Base-by-base conservation (phyloP, 306 rosid species). In the Alnus rubra region DNA sequence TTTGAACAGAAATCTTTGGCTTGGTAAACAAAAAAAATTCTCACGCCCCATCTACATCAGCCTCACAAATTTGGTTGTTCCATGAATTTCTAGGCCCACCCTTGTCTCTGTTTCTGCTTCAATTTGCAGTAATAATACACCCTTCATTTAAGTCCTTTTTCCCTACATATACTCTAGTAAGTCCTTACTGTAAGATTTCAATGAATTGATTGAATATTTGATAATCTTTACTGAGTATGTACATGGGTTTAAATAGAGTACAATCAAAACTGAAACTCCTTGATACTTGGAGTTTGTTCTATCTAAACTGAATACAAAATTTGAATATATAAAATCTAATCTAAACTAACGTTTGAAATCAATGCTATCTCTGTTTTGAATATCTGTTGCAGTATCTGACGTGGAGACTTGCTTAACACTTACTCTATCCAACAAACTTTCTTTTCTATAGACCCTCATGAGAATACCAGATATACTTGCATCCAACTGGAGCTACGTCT, bases 401-500 rank as follows among this genome's bases (percentile, higher is more conserved):
- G n/a, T n/a, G n/a, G n/a, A n/a, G n/a, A n/a, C n/a, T n/a, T n/a
- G n/a, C n/a, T n/a, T n/a, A n/a, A n/a, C n/a, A n/a, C n/a, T n/a
- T n/a, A 1, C n/a, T 53, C 19, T 56, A 35, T 14, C 39, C 0
- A 63, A 0, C 42, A 6, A 14, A 35, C 31, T 33, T 33, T 6
- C 16, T 63, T 63, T 62, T 33, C 16, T 31, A 33, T 5, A 35
- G 33, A 16, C 15, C n/a, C 69, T 63, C n/a, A 63, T 63, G 10
- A 60, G 67, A 69, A 44, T 30, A 44, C 12, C 69, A 44, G 78
- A 59, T 59, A 15, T 14, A 59, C 31, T 75, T 42, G 71, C 55
- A 28, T 75, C 71, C 69, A 58, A 75, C 56, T 74, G 71, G 78
- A 75, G 15, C 19, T 75, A 14, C 45, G 8, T 75, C n/a, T 59